Percentiles rank a stretch among this genome's conserved stretches.
phyloP scores from a whole-genome alignment of 2,329 filamentous ascomycete genomes.

The Nothophoma quercina region DNA sequence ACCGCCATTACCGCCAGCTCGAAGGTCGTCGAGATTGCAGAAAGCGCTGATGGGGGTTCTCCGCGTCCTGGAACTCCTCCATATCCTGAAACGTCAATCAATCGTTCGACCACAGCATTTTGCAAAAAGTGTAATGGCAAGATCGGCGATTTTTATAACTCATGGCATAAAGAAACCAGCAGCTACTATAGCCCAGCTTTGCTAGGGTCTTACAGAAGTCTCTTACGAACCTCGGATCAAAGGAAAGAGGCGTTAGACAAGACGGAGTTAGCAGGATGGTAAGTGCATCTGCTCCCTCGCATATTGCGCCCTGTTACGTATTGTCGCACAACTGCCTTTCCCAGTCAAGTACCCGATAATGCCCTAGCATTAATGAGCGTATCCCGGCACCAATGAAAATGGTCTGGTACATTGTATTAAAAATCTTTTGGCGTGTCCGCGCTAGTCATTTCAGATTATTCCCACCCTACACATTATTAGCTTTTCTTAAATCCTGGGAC shows the following conservation, averaged over 20 bases:
- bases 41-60: conserved; percentile 23
- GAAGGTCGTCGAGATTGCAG: conserved; percentile 17
- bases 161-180: conserved; percentile 45
- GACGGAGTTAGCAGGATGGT: conserved; percentile 49
- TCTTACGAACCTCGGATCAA: conserved; percentile 35
- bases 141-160: conserved; percentile 49
- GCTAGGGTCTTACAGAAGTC: conserved; percentile 43
- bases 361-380: conserved; percentile 41
- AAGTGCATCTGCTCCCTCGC: conserved; percentile 35
- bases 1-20: conserved; percentile 2
- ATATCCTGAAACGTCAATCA: conserved; percentile 18
- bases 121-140: conserved; percentile 39
- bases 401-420: conserved; percentile 38
- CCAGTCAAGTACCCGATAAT: conserved; percentile 37
- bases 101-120: conserved; percentile 36
- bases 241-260: conserved; percentile 38
- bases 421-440: conserved; percentile 46
- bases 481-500: conserved; percentile 44
- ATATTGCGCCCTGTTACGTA: conserved; percentile 26
- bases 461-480: conserved; percentile 49
- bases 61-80: conserved; percentile 1
- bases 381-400: conserved; percentile 44
- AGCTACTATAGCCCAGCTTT: conserved; percentile 47
- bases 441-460: conserved; percentile 45
- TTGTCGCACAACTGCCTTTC: conserved; percentile 40